Percentiles rank a stretch among this genome's conserved stretches.
phyloP scores from a whole-genome alignment of 2,329 filamentous ascomycete genomes.

The Akanthomyces muscarius region DNA sequence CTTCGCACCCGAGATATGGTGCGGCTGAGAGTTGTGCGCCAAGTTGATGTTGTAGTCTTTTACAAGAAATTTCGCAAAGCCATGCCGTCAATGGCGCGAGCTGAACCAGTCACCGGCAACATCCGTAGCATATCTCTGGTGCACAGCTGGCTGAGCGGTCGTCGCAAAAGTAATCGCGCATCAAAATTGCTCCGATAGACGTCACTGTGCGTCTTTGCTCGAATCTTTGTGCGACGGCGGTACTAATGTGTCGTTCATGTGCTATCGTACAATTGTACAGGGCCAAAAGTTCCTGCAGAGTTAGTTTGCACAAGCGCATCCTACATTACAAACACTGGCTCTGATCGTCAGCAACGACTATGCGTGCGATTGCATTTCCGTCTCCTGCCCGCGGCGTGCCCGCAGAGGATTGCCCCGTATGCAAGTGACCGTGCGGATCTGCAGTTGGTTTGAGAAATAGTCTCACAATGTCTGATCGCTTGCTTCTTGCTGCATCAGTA shows the following conservation, averaged over 20 bases:
- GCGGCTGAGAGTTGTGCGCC: not conserved
- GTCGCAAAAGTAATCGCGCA: not conserved
- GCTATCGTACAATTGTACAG: not conserved
- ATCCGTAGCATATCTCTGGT: not conserved
- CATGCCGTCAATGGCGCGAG: slow-evolving; percentile 10
- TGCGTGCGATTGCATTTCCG: not conserved
- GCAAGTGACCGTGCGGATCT: not conserved
- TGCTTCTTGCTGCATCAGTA: not conserved
- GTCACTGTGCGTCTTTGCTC: slow-evolving; percentile 3
- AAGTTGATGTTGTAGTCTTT: not conserved
- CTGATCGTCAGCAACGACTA: not conserved
- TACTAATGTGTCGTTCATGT: not conserved
- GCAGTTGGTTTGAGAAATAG: not conserved
- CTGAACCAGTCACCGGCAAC: not conserved
- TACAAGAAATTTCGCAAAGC: not conserved
- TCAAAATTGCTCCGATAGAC: not conserved
- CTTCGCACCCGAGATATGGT: slow-evolving; percentile 3
- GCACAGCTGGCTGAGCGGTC: not conserved
- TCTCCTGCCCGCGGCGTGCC: not conserved
- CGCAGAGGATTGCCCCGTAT: not conserved
- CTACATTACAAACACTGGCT: not conserved
- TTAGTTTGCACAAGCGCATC: slow-evolving; percentile 5
- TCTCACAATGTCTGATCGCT: not conserved
- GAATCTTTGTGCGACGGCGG: not conserved
- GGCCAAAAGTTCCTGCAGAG: not conserved